Base-by-base conservation (phyloP, 192 early-diverging fungal species). In the Pilobolus umbonatus region DNA sequence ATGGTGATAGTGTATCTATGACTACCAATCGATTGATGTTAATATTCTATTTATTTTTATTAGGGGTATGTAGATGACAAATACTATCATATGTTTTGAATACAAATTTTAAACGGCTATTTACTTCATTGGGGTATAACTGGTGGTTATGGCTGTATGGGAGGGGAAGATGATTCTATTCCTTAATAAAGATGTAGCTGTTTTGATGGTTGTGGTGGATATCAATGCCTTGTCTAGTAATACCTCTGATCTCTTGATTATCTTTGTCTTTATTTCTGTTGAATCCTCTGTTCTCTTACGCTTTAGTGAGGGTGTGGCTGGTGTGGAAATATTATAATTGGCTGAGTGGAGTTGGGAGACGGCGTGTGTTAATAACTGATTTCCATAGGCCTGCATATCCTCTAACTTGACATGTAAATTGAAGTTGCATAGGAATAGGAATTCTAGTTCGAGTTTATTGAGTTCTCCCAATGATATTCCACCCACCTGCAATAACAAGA, bases 371-470 rank as follows among this genome's bases (percentile, higher is more conserved):
- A 85, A 43, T 29, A 90, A 68, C 62, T 82, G 82, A 39, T 81
- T 75, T 11, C 84, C 86, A 24, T 85, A 74, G 10, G 63, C 63
- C 50, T 89, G 79, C 19, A 90, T 61, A 50, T 88, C 80, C 4
- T 79, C 69, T 6, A 75, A 59, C 38, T 77, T 76, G 5, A 88
- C 76, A 51, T 84, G 78, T 19, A 90, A 72, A 47, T 90, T 79
- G 59, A 90, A 90, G 48, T 81, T 75, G 29, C 77, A 76, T 12
- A 88, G 65, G 42, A 89, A 87, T 35, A 90, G 61, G 34, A 90
- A 79, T 74, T 90, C 86, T 43, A 90, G 55, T 55, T 90, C 88
- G 15, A 89, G 64, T 56, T 84, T 81, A 60, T 90, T 90, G 59
- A 90, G 64, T 64, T 90, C 88, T 0, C 57, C 66, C 21, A 87